Evolutionary conservation across 148 eudicot species (phyloP).

Genomic region (Oxyria digyna): DNA sequence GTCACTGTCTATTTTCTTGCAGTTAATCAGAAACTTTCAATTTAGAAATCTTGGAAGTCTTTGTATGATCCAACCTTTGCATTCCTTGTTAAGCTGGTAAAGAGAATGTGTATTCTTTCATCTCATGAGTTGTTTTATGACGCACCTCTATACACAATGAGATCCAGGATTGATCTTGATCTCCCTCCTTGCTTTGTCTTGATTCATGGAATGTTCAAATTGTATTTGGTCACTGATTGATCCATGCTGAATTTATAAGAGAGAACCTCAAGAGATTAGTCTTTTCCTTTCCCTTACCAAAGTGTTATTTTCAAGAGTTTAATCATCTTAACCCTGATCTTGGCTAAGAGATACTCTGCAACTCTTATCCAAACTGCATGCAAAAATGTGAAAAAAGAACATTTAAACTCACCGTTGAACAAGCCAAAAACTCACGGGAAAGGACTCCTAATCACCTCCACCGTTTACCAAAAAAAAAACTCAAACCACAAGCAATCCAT

Average conservation of each 20-base stretch:
- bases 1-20: not conserved
- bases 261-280: too few species aligned
- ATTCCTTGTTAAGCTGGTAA: not conserved
- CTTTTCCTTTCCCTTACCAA: too few species aligned
- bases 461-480: not conserved
- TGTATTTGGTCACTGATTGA: not conserved
- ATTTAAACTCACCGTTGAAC: not conserved
- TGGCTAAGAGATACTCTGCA: too few species aligned
- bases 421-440: not conserved
- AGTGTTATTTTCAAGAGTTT: too few species aligned
- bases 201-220: not conserved
- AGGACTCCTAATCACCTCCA: not conserved
- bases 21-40: not conserved
- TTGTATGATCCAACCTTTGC: not conserved
- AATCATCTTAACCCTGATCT: too few species aligned
- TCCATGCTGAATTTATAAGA: not conserved
- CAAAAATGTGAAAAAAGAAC: not conserved
- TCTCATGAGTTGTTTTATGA: not conserved
- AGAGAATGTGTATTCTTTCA: not conserved
- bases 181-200: not conserved
- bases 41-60: not conserved
- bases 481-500: not conserved
- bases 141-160: not conserved
- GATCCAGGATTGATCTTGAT: not conserved
- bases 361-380: too few species aligned